phyloP scores from a whole-genome alignment of 2,329 filamentous ascomycete genomes.

The Arthrobotrys iridis region DNA sequence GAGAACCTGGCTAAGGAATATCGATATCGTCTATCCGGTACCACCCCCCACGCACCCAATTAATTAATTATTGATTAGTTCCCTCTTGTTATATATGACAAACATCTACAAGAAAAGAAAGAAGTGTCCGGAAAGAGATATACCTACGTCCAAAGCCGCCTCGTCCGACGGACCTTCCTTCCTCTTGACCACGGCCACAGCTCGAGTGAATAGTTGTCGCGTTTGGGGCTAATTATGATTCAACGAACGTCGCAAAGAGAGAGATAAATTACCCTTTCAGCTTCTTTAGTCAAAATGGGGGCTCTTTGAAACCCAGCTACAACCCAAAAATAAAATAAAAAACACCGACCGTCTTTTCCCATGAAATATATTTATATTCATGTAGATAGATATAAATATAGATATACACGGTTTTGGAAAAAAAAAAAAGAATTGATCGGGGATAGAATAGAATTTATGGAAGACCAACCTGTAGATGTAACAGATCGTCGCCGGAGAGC shows the following conservation, averaged over 20 bases:
- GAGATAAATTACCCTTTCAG: constrained; percentile 32
- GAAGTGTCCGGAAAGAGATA: too few species aligned
- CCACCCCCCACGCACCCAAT: too few species aligned
- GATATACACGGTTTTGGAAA: background rate
- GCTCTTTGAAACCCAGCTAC: background rate
- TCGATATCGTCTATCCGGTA: constrained; percentile 77
- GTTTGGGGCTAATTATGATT: constrained; percentile 69
- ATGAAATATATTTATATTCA: background rate
- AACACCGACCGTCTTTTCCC: background rate
- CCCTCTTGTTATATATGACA: too few species aligned
- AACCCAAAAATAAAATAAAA: background rate
- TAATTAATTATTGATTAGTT: background rate
- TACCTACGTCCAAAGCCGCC: constrained; percentile 83
- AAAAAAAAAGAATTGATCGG: too few species aligned
- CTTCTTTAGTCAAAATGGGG: constrained; percentile 45
- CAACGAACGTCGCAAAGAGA: constrained; percentile 10
- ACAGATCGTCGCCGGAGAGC: constrained; percentile 77
- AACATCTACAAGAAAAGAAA: too few species aligned
- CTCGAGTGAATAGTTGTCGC: constrained; percentile 78
- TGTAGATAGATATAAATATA: too few species aligned
- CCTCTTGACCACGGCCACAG: constrained; percentile 74
- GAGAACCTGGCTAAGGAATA: constrained; percentile 83
- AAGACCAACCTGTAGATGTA: constrained; percentile 72
- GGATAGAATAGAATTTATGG: constrained; percentile 17
- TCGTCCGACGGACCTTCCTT: constrained; percentile 72